A percentile compares a stretch with the other conserved stretches of the same genome.
These are phyloP conservation scores for Pythium folliculosum DNA, from an alignment of 352 stramenopile species.

Conservation along the genomic window DNA sequence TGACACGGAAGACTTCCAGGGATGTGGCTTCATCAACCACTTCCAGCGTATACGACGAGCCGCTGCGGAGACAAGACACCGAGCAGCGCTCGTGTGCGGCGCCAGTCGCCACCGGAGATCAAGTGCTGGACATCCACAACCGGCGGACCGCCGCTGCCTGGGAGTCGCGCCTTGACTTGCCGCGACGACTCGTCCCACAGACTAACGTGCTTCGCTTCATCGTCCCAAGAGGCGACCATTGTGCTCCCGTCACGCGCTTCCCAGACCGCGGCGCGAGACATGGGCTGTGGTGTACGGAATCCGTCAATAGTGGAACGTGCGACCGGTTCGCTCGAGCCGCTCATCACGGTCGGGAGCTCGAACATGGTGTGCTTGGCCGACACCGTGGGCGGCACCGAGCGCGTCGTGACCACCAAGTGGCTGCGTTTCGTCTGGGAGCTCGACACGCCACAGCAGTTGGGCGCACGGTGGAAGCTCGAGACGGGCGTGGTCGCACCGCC, in stretches of 20 bases:
- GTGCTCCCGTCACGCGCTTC: slow-evolving; percentile 5
- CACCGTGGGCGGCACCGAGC: slow-evolving; percentile 13
- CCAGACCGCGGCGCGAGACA: slow-evolving; percentile 25
- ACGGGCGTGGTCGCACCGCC: not conserved
- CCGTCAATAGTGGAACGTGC: slow-evolving; percentile 15
- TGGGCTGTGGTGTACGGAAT: slow-evolving; percentile 23
- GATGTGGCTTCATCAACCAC: not conserved
- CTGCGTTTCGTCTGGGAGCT: slow-evolving; percentile 4
- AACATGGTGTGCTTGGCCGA: slow-evolving; percentile 20
- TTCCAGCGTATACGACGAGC: slow-evolving; percentile 17
- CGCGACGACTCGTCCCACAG: slow-evolving; percentile 17
- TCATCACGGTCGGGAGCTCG: slow-evolving; percentile 9
- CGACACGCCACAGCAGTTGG: slow-evolving; percentile 14
- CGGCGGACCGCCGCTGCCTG: not conserved
- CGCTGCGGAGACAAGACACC: slow-evolving; percentile 13
- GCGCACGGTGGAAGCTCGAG: slow-evolving; percentile 10
- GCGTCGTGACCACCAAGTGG: slow-evolving; percentile 19
- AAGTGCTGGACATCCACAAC: slow-evolving; percentile 28
- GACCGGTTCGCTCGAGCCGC: not conserved
- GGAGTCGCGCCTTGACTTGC: slow-evolving; percentile 8
- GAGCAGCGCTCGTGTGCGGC: slow-evolving; percentile 3
- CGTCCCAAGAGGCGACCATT: slow-evolving; percentile 24
- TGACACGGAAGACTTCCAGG: not conserved
- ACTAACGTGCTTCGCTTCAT: slow-evolving; percentile 17
- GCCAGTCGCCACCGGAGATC: slow-evolving; percentile 10